Evolutionary conservation across 257 asterid species (phyloP), one percentile per base, ranked within the genome.

Genomic region (Solanum pennellii): DNA sequence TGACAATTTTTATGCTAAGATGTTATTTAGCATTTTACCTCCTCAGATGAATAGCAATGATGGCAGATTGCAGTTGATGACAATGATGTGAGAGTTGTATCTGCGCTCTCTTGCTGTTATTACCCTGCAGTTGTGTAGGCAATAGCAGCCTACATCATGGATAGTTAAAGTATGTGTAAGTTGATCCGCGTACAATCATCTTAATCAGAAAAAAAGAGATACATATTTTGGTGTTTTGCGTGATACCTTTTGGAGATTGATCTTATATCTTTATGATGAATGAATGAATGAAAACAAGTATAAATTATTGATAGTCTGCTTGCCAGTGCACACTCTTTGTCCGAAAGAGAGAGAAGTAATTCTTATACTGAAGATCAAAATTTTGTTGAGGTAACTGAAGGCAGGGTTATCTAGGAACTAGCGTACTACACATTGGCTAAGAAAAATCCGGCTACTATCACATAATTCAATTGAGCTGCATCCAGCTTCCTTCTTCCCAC

Each of bases 401-500:
- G 68, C 85, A 29, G 27, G 42, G 42, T 27, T 18, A 44, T 47
- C 35, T 47, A 80, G 41, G 68, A 80, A 80, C 44, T 80, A 80
- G 44, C n/a, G 12, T 47, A 80, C 69, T 80, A 5, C 68, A 5
- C 16, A 65, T 16, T 47, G 85, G 69, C 68, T 47, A 80, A 16
- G 85, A 80, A 47, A 47, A 47, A 1, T 15, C 85, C 7, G 29
- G 25, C 27, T 52, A n/a, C 39, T 31, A 21, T 62, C 71, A 66
- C 13, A 86, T 31, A 80, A 75, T 71, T 86, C 92, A 86, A 91
- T 87, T 45, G 88, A 37, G 88, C 95, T 94, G 83, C 71, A 73
- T 88, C 95, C 95, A 88, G 91, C 93, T 89, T 88, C 93, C 90
- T 94, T 93, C 89, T 84, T 90, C 60, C 74, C 88, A 76, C 18